Evolutionary conservation across 2,329 filamentous ascomycete genomes (phyloP).

Genomic region (Didymella lethalis): DNA sequence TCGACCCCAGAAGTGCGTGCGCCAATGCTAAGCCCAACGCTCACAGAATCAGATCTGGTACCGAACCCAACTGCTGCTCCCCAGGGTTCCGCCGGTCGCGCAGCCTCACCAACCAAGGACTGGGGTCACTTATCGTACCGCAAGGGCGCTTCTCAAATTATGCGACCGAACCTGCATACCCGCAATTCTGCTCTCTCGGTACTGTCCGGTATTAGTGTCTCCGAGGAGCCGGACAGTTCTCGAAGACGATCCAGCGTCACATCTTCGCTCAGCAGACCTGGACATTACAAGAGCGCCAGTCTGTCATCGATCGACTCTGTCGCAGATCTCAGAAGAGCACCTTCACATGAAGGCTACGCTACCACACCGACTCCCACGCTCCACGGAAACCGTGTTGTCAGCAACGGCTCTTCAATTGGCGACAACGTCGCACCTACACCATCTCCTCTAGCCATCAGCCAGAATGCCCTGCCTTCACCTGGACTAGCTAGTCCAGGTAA

Average conservation of each 20-base stretch:
- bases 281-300: slow-evolving; percentile 53
- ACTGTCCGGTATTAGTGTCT: slow-evolving; percentile 36
- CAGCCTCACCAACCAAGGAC: slow-evolving; percentile 57
- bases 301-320: slow-evolving; percentile 58
- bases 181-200: slow-evolving; percentile 46
- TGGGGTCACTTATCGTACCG: slow-evolving; percentile 59
- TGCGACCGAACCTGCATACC: slow-evolving; percentile 48
- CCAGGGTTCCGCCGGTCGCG: slow-evolving; percentile 39
- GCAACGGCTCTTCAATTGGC: slow-evolving; percentile 35
- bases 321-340: slow-evolving; percentile 40
- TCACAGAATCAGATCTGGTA: slow-evolving; percentile 37
- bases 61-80: slow-evolving; percentile 21
- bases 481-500: slow-evolving; percentile 66
- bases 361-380: slow-evolving; percentile 45
- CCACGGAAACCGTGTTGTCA: slow-evolving; percentile 42
- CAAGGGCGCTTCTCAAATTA: slow-evolving; percentile 59
- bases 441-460: slow-evolving; percentile 30
- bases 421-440: slow-evolving; percentile 41
- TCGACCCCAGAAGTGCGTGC: slow-evolving; percentile 52
- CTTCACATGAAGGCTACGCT: slow-evolving; percentile 33
- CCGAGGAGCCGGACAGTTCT: slow-evolving; percentile 36
- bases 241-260: slow-evolving; percentile 46
- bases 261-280: slow-evolving; percentile 37
- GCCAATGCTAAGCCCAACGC: slow-evolving; percentile 46
- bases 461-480: slow-evolving; percentile 40